These are phyloP conservation scores for Fraxinus xanthoxyloides DNA, from an alignment of 305 asterid genomes.

Conservation along the genomic window DNA sequence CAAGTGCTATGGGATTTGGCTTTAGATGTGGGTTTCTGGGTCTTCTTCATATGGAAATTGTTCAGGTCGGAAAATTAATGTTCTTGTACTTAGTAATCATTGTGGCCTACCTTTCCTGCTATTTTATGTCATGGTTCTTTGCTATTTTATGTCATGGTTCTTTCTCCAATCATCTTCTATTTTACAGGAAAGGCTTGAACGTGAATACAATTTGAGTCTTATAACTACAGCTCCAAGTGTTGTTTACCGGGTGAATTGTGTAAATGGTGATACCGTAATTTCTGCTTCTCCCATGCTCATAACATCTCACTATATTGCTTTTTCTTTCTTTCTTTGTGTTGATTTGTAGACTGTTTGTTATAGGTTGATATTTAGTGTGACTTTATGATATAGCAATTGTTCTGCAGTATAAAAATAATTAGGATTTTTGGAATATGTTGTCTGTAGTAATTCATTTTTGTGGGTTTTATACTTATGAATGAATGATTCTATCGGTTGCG, in stretches of 20 bases:
- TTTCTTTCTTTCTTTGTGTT: not conserved
- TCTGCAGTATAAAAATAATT: not conserved
- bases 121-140: not conserved
- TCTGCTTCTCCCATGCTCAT: conserved; percentile 42
- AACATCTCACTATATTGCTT: conserved; percentile 11
- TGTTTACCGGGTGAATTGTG: conserved; percentile 77
- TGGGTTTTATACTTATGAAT: not conserved
- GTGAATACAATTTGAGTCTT: conserved; percentile 85
- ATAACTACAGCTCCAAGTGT: conserved; percentile 99
- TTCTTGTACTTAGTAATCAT: conserved; percentile 21
- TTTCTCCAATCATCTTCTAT: conserved; percentile 29
- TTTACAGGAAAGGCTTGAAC: conserved; percentile 95
- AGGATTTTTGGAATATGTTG: not conserved
- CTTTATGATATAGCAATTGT: conserved; percentile 2
- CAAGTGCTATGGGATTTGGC: conserved; percentile 99
- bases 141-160: too few relatives aligned
- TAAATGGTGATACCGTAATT: conserved; percentile 77
- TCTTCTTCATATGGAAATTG: conserved; percentile 99
- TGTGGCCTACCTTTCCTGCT: conserved; percentile 19
- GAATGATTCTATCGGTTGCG: not conserved
- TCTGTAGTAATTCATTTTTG: not conserved
- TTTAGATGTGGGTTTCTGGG: conserved; percentile 99
- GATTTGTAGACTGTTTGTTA: not conserved
- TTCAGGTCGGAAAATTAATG: conserved; percentile 59
- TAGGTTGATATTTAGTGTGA: conserved; percentile 7